Conservation (phyloP, 495 filamentous ascomycete species). For the Pyrenula aspistea region DNA sequence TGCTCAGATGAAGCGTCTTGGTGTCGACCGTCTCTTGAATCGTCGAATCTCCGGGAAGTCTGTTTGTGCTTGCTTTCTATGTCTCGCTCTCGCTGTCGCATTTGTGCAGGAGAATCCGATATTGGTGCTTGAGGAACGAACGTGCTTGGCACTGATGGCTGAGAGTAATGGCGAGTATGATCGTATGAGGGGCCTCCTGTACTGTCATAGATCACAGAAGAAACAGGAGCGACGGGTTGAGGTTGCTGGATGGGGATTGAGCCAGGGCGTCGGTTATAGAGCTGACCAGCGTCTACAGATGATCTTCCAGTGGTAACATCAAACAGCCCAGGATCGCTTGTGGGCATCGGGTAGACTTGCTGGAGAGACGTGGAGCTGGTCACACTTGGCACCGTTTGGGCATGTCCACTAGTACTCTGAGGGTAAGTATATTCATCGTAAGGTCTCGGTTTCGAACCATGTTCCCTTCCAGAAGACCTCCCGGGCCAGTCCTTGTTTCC, state of each 20-base stretch:
- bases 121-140: neutral
- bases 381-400: conserved; percentile 9
- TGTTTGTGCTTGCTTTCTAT: neutral
- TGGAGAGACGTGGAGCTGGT: conserved; percentile 27
- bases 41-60: neutral
- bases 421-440: conserved; percentile 9
- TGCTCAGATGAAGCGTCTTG: conserved; percentile 4
- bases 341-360: conserved; percentile 45
- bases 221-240: conserved; percentile 43
- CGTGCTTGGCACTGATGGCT: neutral
- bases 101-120: neutral
- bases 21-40: neutral
- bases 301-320: conserved; percentile 39
- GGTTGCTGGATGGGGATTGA: conserved; percentile 48
- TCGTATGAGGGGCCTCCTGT: conserved; percentile 24
- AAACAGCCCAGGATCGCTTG: conserved; percentile 46
- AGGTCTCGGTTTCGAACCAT: conserved; percentile 15
- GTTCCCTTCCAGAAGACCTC: conserved; percentile 19
- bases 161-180: conserved; percentile 14
- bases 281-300: conserved; percentile 29
- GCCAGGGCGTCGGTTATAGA: conserved; percentile 28
- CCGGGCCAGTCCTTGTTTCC: conserved; percentile 34
- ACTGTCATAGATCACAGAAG: conserved; percentile 38
- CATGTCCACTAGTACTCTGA: conserved; percentile 11
- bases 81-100: neutral